Percentiles rank a stretch among this genome's conserved stretches.
phyloP scores from a whole-genome alignment of 75 land plant species.

The Adiantum capillusveneris region DNA sequence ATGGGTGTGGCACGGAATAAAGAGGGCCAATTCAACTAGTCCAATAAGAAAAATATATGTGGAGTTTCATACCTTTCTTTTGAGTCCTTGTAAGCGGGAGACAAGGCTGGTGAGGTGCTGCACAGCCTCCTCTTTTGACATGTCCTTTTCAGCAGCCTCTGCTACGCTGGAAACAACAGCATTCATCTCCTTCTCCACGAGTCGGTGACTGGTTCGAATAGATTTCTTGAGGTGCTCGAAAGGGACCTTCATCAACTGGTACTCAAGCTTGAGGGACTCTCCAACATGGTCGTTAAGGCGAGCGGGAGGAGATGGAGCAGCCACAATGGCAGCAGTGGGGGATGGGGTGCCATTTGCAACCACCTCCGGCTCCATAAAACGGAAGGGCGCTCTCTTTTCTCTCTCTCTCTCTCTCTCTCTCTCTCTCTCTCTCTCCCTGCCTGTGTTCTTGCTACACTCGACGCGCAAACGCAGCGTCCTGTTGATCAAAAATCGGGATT shows the following conservation, averaged over 20 bases:
- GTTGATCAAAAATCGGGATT: too few relatives aligned
- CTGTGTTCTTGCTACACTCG: too few relatives aligned
- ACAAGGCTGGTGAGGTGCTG: constrained; percentile 76
- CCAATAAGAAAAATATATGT: too few relatives aligned
- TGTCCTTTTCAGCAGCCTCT: constrained; percentile 38
- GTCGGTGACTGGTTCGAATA: constrained; percentile 60
- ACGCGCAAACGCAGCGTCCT: too few relatives aligned
- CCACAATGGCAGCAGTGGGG: too few relatives aligned
- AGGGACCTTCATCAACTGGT: constrained; percentile 83
- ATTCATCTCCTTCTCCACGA: constrained; percentile 81
- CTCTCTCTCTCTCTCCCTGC: too few relatives aligned
- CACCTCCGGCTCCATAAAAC: too few relatives aligned
- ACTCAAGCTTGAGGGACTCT: constrained; percentile 85
- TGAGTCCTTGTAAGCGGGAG: constrained; percentile 89
- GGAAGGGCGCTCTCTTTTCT: too few relatives aligned
- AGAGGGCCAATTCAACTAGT: too few relatives aligned
- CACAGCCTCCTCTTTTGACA: constrained; percentile 71
- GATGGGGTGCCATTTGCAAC: too few relatives aligned
- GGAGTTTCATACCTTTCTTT: constrained; percentile 79
- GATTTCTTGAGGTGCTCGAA: constrained; percentile 95
- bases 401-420: too few relatives aligned
- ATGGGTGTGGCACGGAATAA: too few relatives aligned
- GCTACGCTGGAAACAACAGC: constrained; percentile 73
- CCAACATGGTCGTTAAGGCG: constrained; percentile 36
- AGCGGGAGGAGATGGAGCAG: constrained; percentile 12